Percentiles rank a stretch among this genome's conserved stretches.
Conservation (phyloP, 2,329 filamentous ascomycete species). For the Nectriaceae sp. region DNA sequence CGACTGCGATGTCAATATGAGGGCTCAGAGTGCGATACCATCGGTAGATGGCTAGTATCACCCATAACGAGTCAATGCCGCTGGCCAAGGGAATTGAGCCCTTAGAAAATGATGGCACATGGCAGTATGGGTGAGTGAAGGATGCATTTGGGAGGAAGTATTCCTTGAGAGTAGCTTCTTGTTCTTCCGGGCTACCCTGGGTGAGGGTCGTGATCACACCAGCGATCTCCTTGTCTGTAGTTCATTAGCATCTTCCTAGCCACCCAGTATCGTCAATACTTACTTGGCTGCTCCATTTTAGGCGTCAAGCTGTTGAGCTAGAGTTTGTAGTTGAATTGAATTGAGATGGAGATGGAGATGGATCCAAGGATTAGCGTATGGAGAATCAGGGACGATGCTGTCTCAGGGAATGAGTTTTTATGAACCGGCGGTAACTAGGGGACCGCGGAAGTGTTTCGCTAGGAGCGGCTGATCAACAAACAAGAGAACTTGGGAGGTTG, state of each 20-base stretch:
- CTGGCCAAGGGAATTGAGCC: slow-evolving; percentile 42
- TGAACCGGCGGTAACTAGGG: not conserved
- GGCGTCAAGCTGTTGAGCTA: not conserved
- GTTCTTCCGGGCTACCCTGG: slow-evolving; percentile 65
- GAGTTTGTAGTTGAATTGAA: not conserved
- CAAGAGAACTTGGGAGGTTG: not conserved
- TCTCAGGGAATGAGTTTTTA: not conserved
- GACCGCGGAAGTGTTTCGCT: not conserved
- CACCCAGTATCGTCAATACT: not conserved
- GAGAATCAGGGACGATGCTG: not conserved
- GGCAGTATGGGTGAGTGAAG: slow-evolving; percentile 79
- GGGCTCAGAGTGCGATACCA: slow-evolving; percentile 88
- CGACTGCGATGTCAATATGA: slow-evolving; percentile 66
- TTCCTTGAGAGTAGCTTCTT: slow-evolving; percentile 64
- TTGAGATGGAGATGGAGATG: not conserved
- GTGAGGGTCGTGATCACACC: slow-evolving; percentile 68
- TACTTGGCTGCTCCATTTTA: slow-evolving; percentile 48
- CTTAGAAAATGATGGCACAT: slow-evolving; percentile 58
- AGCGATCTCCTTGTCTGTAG: slow-evolving; percentile 59
- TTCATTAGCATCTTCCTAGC: not conserved
- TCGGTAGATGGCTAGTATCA: slow-evolving; percentile 71
- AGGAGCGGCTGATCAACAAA: slow-evolving; percentile 3
- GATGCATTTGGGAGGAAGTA: slow-evolving; percentile 74
- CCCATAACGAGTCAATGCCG: slow-evolving; percentile 61
- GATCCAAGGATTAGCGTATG: not conserved